These are phyloP conservation scores for Pyrenophora seminiperda DNA, from an alignment of 2,329 filamentous ascomycete species.

Conservation along the genomic window DNA sequence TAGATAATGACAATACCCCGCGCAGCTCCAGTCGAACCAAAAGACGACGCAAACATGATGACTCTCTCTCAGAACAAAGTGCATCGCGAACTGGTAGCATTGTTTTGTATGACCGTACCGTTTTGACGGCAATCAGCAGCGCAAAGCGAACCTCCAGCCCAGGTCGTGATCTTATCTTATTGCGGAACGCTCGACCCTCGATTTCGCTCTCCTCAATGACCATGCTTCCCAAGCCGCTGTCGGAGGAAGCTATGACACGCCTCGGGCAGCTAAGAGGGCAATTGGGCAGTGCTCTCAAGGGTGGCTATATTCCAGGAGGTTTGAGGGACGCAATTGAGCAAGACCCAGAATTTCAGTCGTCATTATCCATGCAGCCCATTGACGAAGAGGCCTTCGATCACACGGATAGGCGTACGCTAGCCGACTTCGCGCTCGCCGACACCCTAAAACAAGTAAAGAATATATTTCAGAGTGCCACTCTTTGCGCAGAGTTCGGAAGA, in stretches of 20 bases:
- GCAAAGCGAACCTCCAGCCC: slow-evolving; percentile 14
- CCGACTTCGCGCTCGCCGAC: background rate
- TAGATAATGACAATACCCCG: slow-evolving; percentile 10
- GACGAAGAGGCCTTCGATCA: slow-evolving; percentile 13
- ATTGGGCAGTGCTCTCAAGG: slow-evolving; percentile 7
- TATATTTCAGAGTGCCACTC: slow-evolving; percentile 22
- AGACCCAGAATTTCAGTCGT: slow-evolving; percentile 10
- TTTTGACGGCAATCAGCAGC: slow-evolving; percentile 5
- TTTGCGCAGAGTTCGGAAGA: slow-evolving; percentile 19
- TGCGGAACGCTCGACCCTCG: slow-evolving; percentile 16
- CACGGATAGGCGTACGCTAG: slow-evolving; percentile 1
- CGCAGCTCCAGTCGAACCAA: slow-evolving; percentile 7
- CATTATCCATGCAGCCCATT: slow-evolving; percentile 16
- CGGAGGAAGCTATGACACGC: slow-evolving; percentile 11
- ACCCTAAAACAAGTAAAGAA: slow-evolving; percentile 12
- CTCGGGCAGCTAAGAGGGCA: slow-evolving; percentile 4
- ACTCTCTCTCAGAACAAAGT: slow-evolving; percentile 1
- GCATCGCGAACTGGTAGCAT: background rate
- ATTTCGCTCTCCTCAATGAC: slow-evolving; percentile 13
- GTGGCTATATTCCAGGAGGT: slow-evolving; percentile 11
- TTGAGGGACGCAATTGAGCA: slow-evolving; percentile 12
- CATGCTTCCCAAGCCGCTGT: slow-evolving; percentile 10
- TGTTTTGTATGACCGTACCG: slow-evolving; percentile 5
- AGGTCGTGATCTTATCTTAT: slow-evolving; percentile 11
- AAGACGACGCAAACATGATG: slow-evolving; percentile 8